A percentile compares a stretch with the other conserved stretches of the same genome.
These are phyloP conservation scores for Vicia faba DNA, from an alignment of 306 rosid genomes.

Conservation along the genomic window DNA sequence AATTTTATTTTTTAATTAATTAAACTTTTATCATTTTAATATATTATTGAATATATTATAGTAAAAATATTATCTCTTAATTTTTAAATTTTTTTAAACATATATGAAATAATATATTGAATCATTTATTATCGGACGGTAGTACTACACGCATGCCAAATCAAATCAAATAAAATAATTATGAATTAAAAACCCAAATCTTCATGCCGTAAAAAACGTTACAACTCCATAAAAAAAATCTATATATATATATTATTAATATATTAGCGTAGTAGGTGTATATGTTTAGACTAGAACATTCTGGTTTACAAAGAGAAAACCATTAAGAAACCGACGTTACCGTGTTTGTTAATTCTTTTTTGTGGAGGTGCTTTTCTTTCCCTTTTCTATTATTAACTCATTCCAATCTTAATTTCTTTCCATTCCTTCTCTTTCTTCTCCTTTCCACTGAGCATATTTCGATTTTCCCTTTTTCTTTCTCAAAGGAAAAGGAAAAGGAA, in stretches of 20 bases:
- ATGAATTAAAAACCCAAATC: too few relatives aligned
- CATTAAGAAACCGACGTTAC: not conserved
- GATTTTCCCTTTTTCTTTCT: not conserved
- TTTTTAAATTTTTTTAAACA: too few relatives aligned
- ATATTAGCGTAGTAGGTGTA: not conserved
- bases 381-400: not conserved
- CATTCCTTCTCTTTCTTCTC: not conserved
- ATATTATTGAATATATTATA: too few relatives aligned
- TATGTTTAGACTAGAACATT: not conserved
- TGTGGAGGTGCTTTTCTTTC: slow-evolving; percentile 10
- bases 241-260: not conserved
- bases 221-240: not conserved
- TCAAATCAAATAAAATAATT: too few relatives aligned
- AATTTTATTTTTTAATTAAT: too few relatives aligned
- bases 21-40: too few relatives aligned
- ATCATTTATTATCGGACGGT: too few relatives aligned
- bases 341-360: not conserved
- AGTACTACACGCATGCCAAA: too few relatives aligned
- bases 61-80: too few relatives aligned
- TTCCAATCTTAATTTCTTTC: not conserved
- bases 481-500: not conserved
- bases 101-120: too few relatives aligned
- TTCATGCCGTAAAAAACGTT: too few relatives aligned
- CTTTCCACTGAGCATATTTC: not conserved
- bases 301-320: not conserved